These are phyloP conservation scores for Ochetophila trinervis DNA, from an alignment of 306 rosid species.

Conservation along the genomic window DNA sequence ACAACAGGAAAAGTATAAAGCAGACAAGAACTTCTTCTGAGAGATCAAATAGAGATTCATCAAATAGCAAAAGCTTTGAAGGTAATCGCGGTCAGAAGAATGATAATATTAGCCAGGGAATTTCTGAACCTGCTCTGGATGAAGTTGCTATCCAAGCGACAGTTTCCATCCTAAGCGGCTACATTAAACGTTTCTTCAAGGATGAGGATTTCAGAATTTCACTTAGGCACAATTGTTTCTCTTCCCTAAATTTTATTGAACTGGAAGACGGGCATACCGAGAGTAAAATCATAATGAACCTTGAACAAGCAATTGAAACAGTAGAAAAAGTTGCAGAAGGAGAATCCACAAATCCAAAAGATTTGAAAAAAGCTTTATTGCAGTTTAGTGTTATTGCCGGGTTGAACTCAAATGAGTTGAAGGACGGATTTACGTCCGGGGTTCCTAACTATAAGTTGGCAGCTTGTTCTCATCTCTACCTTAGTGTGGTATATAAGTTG, in stretches of 20 bases:
- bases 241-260: conserved; percentile 44
- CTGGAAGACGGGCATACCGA: conserved; percentile 35
- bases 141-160: conserved; percentile 53
- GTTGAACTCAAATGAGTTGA: conserved; percentile 52
- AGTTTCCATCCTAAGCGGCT: conserved; percentile 67
- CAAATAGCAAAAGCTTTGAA: conserved; percentile 26
- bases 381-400: conserved; percentile 68
- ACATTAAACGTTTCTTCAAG: conserved; percentile 49
- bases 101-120: conserved; percentile 9
- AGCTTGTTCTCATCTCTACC: conserved; percentile 92
- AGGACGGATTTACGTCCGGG: conserved; percentile 48
- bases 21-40: conserved; percentile 6
- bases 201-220: conserved; percentile 54
- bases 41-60: conserved; percentile 20
- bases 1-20: conserved; percentile 18
- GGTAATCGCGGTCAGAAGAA: conserved; percentile 14
- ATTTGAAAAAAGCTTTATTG: conserved; percentile 53
- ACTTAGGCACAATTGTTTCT: conserved; percentile 47
- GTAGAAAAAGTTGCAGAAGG: conserved; percentile 55
- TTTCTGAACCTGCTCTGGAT: conserved; percentile 36
- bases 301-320: conserved; percentile 70
- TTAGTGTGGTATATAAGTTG: conserved; percentile 58
- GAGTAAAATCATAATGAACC: conserved; percentile 52
- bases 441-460: conserved; percentile 62
- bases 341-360: conserved; percentile 29